phyloP scores from a whole-genome alignment of 352 stramenopile species.

The Globisporangium parvum region DNA sequence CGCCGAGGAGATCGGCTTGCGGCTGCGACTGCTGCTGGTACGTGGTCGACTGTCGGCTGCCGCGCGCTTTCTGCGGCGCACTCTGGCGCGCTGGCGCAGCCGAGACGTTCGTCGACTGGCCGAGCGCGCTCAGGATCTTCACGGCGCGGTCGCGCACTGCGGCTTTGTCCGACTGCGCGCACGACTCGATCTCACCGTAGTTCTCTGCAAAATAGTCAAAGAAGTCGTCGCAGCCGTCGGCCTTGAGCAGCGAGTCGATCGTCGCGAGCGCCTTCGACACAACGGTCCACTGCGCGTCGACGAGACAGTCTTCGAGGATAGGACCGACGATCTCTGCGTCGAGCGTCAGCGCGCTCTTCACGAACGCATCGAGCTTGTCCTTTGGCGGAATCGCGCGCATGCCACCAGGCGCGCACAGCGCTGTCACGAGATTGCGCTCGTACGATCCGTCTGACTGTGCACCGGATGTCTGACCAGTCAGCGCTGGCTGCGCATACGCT shows the following conservation, averaged over 20 bases:
- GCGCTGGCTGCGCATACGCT: slow-evolving; percentile 25
- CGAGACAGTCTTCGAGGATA: slow-evolving; percentile 91
- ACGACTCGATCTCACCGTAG: slow-evolving; percentile 66
- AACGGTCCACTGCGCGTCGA: slow-evolving; percentile 86
- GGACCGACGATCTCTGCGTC: slow-evolving; percentile 92
- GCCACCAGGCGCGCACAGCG: slow-evolving; percentile 90
- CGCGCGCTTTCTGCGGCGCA: slow-evolving; percentile 10
- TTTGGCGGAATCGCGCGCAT: slow-evolving; percentile 93
- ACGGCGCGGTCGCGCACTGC: slow-evolving; percentile 70
- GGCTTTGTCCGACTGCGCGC: slow-evolving; percentile 66
- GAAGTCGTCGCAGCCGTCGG: slow-evolving; percentile 78
- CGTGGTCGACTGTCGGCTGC: slow-evolving; percentile 8
- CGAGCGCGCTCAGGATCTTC: slow-evolving; percentile 63
- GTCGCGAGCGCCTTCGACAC: slow-evolving; percentile 92
- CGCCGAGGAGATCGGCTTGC: slow-evolving; percentile 65
- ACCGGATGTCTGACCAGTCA: slow-evolving; percentile 58
- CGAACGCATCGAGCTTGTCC: slow-evolving; percentile 92
- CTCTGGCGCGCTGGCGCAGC: slow-evolving; percentile 12
- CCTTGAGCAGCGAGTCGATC: slow-evolving; percentile 86
- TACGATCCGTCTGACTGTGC: slow-evolving; percentile 86
- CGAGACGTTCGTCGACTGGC: slow-evolving; percentile 29
- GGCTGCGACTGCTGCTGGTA: slow-evolving; percentile 31
- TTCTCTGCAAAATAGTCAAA: slow-evolving; percentile 84
- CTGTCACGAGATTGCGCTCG: slow-evolving; percentile 90
- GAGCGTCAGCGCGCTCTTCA: slow-evolving; percentile 86